phyloP scores from a whole-genome alignment of 2,329 filamentous ascomycete genomes.

The Aspergillus phoenicis region DNA sequence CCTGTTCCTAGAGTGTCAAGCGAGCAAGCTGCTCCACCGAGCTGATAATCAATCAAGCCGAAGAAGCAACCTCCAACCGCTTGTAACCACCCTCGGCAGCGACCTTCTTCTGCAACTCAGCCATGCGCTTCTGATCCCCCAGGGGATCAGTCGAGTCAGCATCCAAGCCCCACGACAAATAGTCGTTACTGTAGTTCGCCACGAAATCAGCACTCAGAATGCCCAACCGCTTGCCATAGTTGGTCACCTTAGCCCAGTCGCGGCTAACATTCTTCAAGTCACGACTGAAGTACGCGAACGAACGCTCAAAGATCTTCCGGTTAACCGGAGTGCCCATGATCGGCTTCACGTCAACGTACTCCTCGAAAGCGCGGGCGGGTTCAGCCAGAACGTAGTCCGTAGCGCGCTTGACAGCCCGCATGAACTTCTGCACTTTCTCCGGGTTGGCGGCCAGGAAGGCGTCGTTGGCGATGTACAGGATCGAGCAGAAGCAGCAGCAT shows the following conservation, averaged over 20 bases:
- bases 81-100: conserved; percentile 64
- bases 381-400: conserved; percentile 70
- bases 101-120: conserved; percentile 67
- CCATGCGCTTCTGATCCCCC: conserved; percentile 76
- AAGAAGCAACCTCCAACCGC: conserved; percentile 35
- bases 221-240: conserved; percentile 72
- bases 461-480: conserved; percentile 80
- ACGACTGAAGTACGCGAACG: conserved; percentile 73
- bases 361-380: conserved; percentile 65
- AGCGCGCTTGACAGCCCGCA: conserved; percentile 72
- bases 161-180: conserved; percentile 67
- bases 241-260: conserved; percentile 77
- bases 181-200: conserved; percentile 76
- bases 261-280: conserved; percentile 74
- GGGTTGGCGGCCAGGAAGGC: conserved; percentile 67
- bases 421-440: conserved; percentile 67
- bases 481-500: conserved; percentile 82
- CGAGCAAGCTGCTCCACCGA: neutral
- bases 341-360: conserved; percentile 73
- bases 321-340: conserved; percentile 69
- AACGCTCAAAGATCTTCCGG: conserved; percentile 78
- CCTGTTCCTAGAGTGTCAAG: too few relatives aligned
- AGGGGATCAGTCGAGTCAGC: conserved; percentile 67
- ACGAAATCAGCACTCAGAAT: conserved; percentile 65
- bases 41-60: conserved; percentile 23